Conservation (phyloP, 345 rosid genomes). For the Populus alba region DNA sequence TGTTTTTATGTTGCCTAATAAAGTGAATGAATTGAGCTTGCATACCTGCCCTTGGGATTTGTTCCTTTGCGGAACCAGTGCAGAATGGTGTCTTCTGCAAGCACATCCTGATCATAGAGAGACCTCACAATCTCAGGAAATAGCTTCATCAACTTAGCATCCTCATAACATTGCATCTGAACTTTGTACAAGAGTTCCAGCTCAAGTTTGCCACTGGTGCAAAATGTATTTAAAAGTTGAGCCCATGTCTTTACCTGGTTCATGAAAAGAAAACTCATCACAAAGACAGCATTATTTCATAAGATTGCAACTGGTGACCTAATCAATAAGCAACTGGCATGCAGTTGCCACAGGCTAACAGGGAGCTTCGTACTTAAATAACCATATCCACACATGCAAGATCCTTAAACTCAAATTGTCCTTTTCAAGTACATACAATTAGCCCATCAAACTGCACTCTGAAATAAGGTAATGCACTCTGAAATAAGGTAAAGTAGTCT, state of each 20-base stretch:
- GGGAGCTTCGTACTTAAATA: background rate
- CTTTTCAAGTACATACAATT: background rate
- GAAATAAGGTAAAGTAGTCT: background rate
- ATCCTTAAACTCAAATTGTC: background rate
- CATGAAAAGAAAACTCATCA: background rate
- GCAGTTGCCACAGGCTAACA: background rate
- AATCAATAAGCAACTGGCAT: background rate
- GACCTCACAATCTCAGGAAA: slow-evolving; percentile 86
- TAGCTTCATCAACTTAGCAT: slow-evolving; percentile 94
- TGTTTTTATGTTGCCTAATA: background rate
- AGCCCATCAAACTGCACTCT: background rate
- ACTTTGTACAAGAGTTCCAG: slow-evolving; percentile 92
- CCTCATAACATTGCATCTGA: slow-evolving; percentile 98
- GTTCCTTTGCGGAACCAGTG: slow-evolving; percentile 91
- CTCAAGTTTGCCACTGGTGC: slow-evolving; percentile 84
- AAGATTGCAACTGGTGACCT: background rate
- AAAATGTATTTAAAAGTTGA: slow-evolving; percentile 63
- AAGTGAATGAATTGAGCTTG: background rate
- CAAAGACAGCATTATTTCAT: background rate
- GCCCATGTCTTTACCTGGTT: slow-evolving; percentile 94
- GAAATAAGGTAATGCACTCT: background rate
- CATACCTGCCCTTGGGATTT: slow-evolving; percentile 89
- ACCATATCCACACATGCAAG: background rate
- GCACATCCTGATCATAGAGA: slow-evolving; percentile 91
- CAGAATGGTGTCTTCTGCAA: slow-evolving; percentile 91